phyloP scores from a whole-genome alignment of 106 monocot species.

The Dendrobium chrysotoxum region DNA sequence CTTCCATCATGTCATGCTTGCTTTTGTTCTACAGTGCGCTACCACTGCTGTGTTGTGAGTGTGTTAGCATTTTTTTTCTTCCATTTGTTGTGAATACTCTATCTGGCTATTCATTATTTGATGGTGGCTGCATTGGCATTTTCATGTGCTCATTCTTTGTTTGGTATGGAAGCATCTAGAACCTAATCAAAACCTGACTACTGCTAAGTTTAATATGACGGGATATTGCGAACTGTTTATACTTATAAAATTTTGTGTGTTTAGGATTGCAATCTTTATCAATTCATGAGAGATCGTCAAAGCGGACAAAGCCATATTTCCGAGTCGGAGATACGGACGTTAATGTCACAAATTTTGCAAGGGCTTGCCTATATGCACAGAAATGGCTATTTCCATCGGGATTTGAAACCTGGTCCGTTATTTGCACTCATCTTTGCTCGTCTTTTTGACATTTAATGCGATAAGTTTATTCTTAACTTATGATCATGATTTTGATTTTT shows the following conservation, averaged over 20 bases:
- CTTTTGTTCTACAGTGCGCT: too few relatives aligned
- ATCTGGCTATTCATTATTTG: neutral
- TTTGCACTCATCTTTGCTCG: neutral
- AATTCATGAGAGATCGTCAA: conserved; percentile 59
- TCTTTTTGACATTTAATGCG: neutral
- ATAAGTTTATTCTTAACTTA: neutral
- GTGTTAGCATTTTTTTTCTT: too few relatives aligned
- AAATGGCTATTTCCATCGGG: conserved; percentile 88
- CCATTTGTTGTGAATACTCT: neutral
- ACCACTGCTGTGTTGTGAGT: too few relatives aligned
- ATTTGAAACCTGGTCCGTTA: conserved; percentile 81
- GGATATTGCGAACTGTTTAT: neutral
- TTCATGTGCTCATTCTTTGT: neutral
- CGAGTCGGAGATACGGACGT: conserved; percentile 63
- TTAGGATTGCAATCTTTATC: conserved; percentile 81
- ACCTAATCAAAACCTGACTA: neutral
- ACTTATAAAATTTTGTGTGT: neutral
- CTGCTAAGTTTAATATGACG: neutral
- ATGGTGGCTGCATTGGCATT: neutral
- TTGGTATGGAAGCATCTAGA: neutral
- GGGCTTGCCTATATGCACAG: conserved; percentile 85
- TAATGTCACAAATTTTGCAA: conserved; percentile 74
- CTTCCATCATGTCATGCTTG: neutral
- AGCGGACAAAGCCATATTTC: conserved; percentile 30
- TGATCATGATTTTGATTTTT: conserved; percentile 4